These are phyloP conservation scores for Eucalyptus cloeziana DNA, from an alignment of 345 rosid species.

Conservation along the genomic window DNA sequence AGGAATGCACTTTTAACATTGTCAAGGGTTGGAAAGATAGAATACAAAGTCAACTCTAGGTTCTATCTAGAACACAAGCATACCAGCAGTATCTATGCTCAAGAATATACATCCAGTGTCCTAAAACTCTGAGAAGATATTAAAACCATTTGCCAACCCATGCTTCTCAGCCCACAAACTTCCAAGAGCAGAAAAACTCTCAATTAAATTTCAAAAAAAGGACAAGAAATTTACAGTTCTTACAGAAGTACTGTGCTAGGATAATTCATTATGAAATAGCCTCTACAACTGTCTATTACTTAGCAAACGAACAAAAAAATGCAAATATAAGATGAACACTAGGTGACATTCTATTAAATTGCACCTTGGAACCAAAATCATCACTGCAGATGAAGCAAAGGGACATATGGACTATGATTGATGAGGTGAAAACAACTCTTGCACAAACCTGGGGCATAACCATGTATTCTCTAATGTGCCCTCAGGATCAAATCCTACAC, in stretches of 20 bases:
- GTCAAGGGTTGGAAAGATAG: background rate
- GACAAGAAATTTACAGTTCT: background rate
- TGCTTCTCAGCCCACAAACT: background rate
- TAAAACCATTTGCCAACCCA: background rate
- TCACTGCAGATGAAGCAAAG: background rate
- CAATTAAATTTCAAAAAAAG: background rate
- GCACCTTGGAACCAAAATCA: background rate
- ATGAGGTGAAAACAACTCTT: background rate
- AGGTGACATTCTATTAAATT: background rate
- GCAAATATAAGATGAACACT: background rate
- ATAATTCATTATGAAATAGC: background rate
- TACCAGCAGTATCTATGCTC: background rate
- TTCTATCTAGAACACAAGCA: background rate
- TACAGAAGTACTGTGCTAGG: background rate
- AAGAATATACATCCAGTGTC: background rate
- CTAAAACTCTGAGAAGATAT: background rate
- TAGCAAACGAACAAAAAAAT: background rate
- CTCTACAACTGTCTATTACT: background rate
- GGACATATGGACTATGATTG: background rate
- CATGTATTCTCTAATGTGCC: constrained; percentile 75
- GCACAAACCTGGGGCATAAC: constrained; percentile 87
- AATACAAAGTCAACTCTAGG: background rate
- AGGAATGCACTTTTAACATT: background rate
- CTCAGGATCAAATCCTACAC: constrained; percentile 94
- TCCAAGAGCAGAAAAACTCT: background rate